Conservation (phyloP, 139 green algal genomes). For the Chlamydomonas sp. region DNA sequence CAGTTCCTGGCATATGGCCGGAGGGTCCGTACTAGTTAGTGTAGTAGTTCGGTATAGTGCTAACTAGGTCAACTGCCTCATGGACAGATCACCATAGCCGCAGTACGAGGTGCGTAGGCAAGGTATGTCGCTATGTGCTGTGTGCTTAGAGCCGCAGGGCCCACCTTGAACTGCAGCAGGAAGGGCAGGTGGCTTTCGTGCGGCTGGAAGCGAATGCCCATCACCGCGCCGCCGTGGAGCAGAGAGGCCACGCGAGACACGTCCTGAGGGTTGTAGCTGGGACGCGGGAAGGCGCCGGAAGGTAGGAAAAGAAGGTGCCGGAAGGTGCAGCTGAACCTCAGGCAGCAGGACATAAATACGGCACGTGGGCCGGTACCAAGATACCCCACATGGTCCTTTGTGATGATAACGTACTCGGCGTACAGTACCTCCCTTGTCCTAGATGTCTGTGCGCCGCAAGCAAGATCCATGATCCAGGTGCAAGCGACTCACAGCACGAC, state of each 20-base stretch:
- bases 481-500: conserved; percentile 75
- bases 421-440: too few relatives aligned
- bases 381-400: too few relatives aligned
- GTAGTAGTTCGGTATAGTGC: too few relatives aligned
- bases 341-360: neutral
- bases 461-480: too few relatives aligned
- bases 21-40: too few relatives aligned
- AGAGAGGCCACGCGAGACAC: conserved; percentile 68
- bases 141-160: neutral
- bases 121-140: neutral
- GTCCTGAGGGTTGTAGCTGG: conserved; percentile 81
- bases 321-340: neutral
- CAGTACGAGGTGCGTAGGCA: too few relatives aligned
- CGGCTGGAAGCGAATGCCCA: conserved; percentile 82
- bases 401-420: too few relatives aligned
- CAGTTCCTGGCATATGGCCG: too few relatives aligned
- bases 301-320: neutral
- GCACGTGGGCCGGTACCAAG: too few relatives aligned
- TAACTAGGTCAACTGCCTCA: too few relatives aligned
- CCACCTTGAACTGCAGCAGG: conserved; percentile 94
- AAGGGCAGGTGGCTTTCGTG: conserved; percentile 95
- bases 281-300: neutral
- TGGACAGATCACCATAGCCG: too few relatives aligned
- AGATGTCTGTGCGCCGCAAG: too few relatives aligned
- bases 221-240: conserved; percentile 77